phyloP scores from a whole-genome alignment of 495 filamentous ascomycete genomes.

The Aspergillus homomorphus region DNA sequence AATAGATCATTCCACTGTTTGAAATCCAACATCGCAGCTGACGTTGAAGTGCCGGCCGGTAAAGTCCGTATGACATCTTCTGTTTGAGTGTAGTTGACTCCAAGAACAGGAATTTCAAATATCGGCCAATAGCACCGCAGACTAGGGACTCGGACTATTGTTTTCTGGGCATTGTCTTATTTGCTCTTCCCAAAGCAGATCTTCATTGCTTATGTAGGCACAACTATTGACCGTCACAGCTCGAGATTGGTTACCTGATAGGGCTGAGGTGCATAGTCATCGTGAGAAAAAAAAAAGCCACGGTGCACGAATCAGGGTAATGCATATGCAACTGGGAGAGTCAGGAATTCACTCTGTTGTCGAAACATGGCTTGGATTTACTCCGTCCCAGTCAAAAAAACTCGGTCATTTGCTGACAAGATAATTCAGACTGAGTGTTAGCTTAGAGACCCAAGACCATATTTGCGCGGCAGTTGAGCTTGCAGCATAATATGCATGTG shows the following conservation, averaged over 20 bases:
- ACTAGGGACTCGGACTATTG: not conserved
- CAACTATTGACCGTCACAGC: not conserved
- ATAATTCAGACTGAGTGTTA: not conserved
- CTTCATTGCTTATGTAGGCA: conserved; percentile 1
- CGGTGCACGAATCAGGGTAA: not conserved
- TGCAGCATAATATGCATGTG: conserved; percentile 4
- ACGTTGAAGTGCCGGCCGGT: not conserved
- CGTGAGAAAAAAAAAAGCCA: not conserved
- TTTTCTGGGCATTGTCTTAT: not conserved
- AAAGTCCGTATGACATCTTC: not conserved
- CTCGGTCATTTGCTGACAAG: not conserved
- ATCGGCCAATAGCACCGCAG: not conserved
- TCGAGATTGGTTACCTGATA: not conserved
- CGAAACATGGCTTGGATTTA: not conserved
- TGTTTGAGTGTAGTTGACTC: not conserved
- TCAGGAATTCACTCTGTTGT: not conserved
- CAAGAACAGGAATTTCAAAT: not conserved
- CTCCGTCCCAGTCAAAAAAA: not conserved
- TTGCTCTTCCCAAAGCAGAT: conserved; percentile 1
- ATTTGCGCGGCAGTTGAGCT: not conserved
- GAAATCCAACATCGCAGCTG: not conserved
- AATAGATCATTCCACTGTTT: not conserved
- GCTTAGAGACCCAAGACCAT: not conserved
- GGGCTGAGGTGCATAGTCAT: conserved; percentile 1
- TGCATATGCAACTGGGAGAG: not conserved